A percentile compares a stretch with the other conserved stretches of the same genome.
Conservation (phyloP, 805 yeast species). For the Saccharomyces mikatae region DNA sequence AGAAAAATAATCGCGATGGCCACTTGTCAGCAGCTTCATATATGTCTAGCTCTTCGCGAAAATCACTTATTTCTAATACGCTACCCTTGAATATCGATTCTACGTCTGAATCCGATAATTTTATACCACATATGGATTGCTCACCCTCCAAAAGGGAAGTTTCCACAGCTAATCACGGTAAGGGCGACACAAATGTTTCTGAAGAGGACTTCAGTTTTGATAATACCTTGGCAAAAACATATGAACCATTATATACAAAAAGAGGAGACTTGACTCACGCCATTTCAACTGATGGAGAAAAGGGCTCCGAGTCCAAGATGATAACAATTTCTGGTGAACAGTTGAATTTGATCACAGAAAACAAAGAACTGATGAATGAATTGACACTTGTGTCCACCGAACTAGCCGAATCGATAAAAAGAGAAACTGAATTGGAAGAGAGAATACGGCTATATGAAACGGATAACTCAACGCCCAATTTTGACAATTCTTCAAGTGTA, state of each 20-base stretch:
- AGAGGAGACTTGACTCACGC: not conserved
- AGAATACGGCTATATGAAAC: constrained; percentile 19
- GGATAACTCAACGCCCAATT: not conserved
- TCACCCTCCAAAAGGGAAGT: not conserved
- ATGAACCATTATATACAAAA: constrained; percentile 11
- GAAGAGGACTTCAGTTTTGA: constrained; percentile 7
- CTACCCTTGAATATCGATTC: not conserved
- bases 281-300: not conserved
- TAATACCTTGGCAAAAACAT: constrained; percentile 9
- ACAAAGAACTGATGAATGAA: constrained; percentile 51
- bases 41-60: not conserved
- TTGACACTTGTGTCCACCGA: constrained; percentile 63
- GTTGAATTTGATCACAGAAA: constrained; percentile 52
- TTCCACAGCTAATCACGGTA: not conserved
- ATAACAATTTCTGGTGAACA: constrained; percentile 50
- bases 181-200: constrained; percentile 5
- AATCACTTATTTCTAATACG: not conserved
- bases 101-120: not conserved
- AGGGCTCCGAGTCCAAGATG: constrained; percentile 11
- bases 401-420: constrained; percentile 59
- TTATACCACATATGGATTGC: not conserved
- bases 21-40: not conserved
- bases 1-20: not conserved
- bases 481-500: not conserved
- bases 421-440: constrained; percentile 58